Base-by-base conservation (phyloP, 495 filamentous ascomycete genomes). In the Aspergillus heteromorphus region DNA sequence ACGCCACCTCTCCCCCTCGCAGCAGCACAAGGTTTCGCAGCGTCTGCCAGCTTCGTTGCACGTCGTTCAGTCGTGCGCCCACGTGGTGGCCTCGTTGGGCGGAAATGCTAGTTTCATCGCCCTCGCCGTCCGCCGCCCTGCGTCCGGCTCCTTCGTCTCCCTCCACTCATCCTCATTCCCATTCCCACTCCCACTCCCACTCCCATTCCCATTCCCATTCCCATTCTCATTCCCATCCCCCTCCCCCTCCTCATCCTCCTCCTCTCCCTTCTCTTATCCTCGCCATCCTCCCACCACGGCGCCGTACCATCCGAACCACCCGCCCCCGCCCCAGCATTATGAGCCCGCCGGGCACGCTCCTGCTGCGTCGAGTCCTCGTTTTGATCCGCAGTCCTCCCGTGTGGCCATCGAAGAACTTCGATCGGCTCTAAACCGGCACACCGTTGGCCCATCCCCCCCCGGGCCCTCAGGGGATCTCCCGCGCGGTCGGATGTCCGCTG, bases 31-130 rank as follows among this genome's bases (percentile, higher is more conserved):
- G 62, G 65, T 65, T 65, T 63, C 66, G 64, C 68, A 67, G 69
- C 68, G 57, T 61, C 65, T 60, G 64, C 54, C 60, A 57, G 54
- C 53, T 49, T 55, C 60, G 58, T 57, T 48, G 53, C 63, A 63
- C 65, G 59, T 64, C 67, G 65, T 72, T 64, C 60, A 73, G 62
- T 72, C 66, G 65, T 75, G 65, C 66, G 64, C 73, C 72, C 70
- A 74, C 71, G 71, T 74, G 73, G 71, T 71, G 62, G 58, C 57
- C 58, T 66, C 68, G 65, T 64, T 65, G 65, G 61, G 59, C 61
- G 61, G 60, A 65, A 54, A 79, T 80, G 75, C 67, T 80, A 61
- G 73, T 71, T 57, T 74, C 77, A 17, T 77, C 76, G 57, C 68
- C 74, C 43, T 77, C 76, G 48, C 69, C 74, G 27, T 77, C 73